A percentile compares a stretch with the other conserved stretches of the same genome.
Conservation (phyloP, 2,329 filamentous ascomycete species). For the Calonectria henricotiae region DNA sequence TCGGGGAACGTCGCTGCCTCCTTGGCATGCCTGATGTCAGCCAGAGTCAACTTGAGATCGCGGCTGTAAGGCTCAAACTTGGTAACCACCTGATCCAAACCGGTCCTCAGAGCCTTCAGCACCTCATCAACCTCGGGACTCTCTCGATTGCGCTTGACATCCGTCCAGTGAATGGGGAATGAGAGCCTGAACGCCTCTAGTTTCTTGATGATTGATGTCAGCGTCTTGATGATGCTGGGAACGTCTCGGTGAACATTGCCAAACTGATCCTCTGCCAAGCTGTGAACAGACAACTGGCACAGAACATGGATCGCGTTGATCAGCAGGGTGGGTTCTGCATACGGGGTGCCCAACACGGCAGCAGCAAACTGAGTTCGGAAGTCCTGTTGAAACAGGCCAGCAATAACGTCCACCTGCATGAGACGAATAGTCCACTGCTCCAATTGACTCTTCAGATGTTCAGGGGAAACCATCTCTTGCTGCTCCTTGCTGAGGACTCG, state of each 20-base stretch:
- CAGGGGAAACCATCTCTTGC: conserved; percentile 67
- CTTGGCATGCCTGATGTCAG: conserved; percentile 82
- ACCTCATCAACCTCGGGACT: conserved; percentile 81
- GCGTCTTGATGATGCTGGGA: conserved; percentile 79
- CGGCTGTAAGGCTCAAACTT: conserved; percentile 83
- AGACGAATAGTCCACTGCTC: conserved; percentile 65
- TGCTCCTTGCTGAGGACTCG: conserved; percentile 70
- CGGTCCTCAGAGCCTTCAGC: conserved; percentile 75
- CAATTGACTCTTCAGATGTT: conserved; percentile 67
- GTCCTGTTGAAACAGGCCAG: conserved; percentile 79
- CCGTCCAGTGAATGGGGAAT: conserved; percentile 84
- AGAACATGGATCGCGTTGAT: conserved; percentile 81
- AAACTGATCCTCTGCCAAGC: conserved; percentile 85
- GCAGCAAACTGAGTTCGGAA: conserved; percentile 77
- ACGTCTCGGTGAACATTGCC: conserved; percentile 91
- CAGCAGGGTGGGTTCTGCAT: conserved; percentile 79
- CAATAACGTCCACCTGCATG: conserved; percentile 70
- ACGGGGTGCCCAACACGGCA: conserved; percentile 82
- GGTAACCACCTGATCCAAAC: conserved; percentile 76
- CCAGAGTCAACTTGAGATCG: conserved; percentile 78
- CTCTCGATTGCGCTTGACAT: conserved; percentile 73
- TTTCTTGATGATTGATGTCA: conserved; percentile 79
- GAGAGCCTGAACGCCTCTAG: conserved; percentile 77
- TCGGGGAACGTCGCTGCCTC: conserved; percentile 69
- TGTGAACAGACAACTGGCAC: conserved; percentile 79